Conservation (phyloP, 2,329 filamentous ascomycete species). For the Colletotrichum plurivorum region DNA sequence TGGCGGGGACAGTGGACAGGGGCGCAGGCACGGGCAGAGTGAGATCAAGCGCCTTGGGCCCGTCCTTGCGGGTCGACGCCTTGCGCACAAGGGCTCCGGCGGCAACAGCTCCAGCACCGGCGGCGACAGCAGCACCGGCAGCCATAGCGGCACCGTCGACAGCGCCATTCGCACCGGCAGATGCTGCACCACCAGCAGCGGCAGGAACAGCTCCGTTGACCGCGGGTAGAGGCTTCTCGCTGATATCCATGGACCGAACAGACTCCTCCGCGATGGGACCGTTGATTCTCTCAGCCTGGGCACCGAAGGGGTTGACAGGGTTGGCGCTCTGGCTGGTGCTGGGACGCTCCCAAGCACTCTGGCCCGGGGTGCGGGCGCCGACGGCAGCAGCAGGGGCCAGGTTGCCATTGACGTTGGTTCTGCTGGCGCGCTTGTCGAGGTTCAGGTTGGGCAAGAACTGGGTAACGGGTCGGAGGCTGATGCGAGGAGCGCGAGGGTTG, state of each 20-base stretch:
- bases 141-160: conserved; percentile 53
- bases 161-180: not conserved
- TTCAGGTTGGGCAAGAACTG: conserved; percentile 82
- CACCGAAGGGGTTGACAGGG: conserved; percentile 79
- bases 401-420: conserved; percentile 58
- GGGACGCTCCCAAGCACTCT: conserved; percentile 64
- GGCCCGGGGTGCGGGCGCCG: conserved; percentile 47
- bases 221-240: conserved; percentile 44
- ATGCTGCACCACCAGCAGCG: conserved; percentile 42
- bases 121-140: conserved; percentile 44
- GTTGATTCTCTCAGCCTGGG: conserved; percentile 66
- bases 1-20: conserved; percentile 61
- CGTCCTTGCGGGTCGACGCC: conserved; percentile 69
- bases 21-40: conserved; percentile 57
- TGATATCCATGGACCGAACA: conserved; percentile 53
- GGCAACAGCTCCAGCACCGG: conserved; percentile 54
- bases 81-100: conserved; percentile 63
- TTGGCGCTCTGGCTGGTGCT: conserved; percentile 62
- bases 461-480: conserved; percentile 88
- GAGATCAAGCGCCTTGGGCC: conserved; percentile 67
- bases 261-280: conserved; percentile 57
- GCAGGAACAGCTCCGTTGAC: conserved; percentile 7
- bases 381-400: conserved; percentile 48
- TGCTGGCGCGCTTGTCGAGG: conserved; percentile 65
- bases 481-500: conserved; percentile 76